Evolutionary conservation across 257 asterid genomes (phyloP).

Genomic region (Phtheirospermum japonicum): DNA sequence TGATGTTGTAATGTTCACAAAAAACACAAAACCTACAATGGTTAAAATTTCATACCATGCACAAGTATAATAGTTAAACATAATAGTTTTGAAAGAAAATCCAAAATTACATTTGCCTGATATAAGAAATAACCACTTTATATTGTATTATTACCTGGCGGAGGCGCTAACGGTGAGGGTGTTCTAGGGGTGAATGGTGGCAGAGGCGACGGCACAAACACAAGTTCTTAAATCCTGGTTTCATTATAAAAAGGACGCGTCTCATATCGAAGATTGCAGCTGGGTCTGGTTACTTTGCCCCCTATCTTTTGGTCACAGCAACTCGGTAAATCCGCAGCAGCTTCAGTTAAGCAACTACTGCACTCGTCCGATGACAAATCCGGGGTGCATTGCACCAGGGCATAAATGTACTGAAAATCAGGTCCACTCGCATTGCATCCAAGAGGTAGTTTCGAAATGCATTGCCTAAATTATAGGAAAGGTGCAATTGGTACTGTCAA

Average conservation of each 20-base stretch:
- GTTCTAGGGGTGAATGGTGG: neutral
- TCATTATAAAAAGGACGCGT: neutral
- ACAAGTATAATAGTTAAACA: too few relatives aligned
- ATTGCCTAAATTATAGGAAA: too few relatives aligned
- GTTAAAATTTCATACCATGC: too few relatives aligned
- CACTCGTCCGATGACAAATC: neutral
- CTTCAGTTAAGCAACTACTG: neutral
- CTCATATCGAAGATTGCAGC: neutral
- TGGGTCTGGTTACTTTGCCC: neutral
- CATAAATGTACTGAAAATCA: neutral
- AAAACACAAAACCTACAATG: too few relatives aligned
- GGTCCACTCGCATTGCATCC: neutral
- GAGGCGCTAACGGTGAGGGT: too few relatives aligned
- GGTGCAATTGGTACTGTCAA: too few relatives aligned
- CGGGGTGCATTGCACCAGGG: slow-evolving; percentile 2
- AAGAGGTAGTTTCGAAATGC: too few relatives aligned
- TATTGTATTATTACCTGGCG: too few relatives aligned
- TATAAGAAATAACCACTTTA: too few relatives aligned
- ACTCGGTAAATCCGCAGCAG: neutral
- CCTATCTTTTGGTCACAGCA: neutral
- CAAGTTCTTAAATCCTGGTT: neutral
- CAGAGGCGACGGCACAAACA: neutral
- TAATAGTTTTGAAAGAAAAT: too few relatives aligned
- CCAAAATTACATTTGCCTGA: too few relatives aligned
- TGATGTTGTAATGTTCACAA: too few relatives aligned